A percentile compares a stretch with the other conserved stretches of the same genome.
Conservation (phyloP, 768 basidiomycete species). For the Russula compacta region DNA sequence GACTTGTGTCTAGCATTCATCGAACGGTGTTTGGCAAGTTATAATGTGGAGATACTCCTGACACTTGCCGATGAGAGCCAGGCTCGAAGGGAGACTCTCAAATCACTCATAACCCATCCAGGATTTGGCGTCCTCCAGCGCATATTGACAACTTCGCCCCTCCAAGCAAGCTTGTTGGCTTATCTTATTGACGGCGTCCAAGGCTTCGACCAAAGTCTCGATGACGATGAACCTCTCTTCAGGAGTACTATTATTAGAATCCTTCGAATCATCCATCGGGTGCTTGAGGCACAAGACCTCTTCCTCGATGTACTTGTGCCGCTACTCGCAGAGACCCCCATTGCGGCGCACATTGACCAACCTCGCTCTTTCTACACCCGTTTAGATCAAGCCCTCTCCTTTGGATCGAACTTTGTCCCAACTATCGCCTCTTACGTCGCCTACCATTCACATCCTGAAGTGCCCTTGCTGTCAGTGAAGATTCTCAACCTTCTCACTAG, state of each 20-base stretch:
- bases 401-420: slow-evolving; percentile 62
- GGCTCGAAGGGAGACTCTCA: slow-evolving; percentile 42
- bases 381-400: slow-evolving; percentile 68
- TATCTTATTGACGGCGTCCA: slow-evolving; percentile 77
- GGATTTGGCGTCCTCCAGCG: slow-evolving; percentile 82
- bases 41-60: slow-evolving; percentile 68
- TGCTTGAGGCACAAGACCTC: slow-evolving; percentile 78
- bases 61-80: slow-evolving; percentile 44
- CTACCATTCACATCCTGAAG: slow-evolving; percentile 61
- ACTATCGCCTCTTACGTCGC: slow-evolving; percentile 75
- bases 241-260: slow-evolving; percentile 68
- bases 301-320: slow-evolving; percentile 87
- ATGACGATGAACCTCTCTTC: slow-evolving; percentile 64
- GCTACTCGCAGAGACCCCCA: slow-evolving; percentile 57
- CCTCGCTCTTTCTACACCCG: slow-evolving; percentile 62
- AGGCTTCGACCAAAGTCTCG: slow-evolving; percentile 61
- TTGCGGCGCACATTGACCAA: slow-evolving; percentile 45
- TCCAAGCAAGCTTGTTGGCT: slow-evolving; percentile 66
- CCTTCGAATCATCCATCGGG: slow-evolving; percentile 70
- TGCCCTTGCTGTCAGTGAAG: slow-evolving; percentile 69
- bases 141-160: slow-evolving; percentile 57
- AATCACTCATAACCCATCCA: slow-evolving; percentile 62
- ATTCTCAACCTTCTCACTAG: slow-evolving; percentile 60
- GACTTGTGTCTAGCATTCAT: slow-evolving; percentile 79
- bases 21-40: slow-evolving; percentile 74